phyloP scores from a whole-genome alignment of 2,329 filamentous ascomycete species.

The Orbilia brochopaga region DNA sequence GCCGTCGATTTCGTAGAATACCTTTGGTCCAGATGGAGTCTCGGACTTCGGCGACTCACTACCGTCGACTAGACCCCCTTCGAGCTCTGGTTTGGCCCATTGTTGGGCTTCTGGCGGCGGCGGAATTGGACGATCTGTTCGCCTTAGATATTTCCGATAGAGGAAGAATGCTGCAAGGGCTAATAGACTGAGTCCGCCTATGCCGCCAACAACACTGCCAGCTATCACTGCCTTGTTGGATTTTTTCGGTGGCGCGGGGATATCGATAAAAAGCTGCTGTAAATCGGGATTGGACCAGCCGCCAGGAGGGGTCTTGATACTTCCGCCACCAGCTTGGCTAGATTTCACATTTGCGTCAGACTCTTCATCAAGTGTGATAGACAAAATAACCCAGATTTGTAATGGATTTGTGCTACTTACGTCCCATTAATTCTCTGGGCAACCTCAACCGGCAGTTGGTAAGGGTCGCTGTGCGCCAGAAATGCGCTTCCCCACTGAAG shows the following conservation, averaged over 20 bases:
- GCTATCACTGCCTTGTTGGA: constrained; percentile 28
- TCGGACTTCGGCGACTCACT: constrained; percentile 12
- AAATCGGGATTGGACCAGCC: constrained; percentile 38
- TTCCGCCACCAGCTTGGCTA: constrained; percentile 22
- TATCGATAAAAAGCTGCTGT: constrained; percentile 15
- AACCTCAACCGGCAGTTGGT: constrained; percentile 38
- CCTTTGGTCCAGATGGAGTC: neutral
- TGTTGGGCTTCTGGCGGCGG: constrained; percentile 36
- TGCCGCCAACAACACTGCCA: constrained; percentile 33
- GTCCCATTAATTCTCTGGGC: constrained; percentile 39
- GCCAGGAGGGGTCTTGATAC: constrained; percentile 8
- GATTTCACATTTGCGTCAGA: neutral
- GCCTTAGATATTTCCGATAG: constrained; percentile 30
- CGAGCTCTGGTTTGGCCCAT: constrained; percentile 46
- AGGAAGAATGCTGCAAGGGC: constrained; percentile 16
- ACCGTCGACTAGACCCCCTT: constrained; percentile 15
- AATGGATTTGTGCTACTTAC: no score
- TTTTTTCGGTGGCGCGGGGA: constrained; percentile 6
- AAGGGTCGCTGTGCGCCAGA: constrained; percentile 14
- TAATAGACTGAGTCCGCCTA: constrained; percentile 22
- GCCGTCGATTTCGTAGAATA: constrained; percentile 29
- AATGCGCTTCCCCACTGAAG: constrained; percentile 36
- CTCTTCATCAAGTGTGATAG: no score
- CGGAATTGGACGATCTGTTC: constrained; percentile 20
- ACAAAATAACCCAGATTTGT: no score